A percentile compares a stretch with the other conserved stretches of the same genome.
These are phyloP conservation scores for Capsicum rhomboideum DNA, from an alignment of 257 asterid genomes.

Conservation along the genomic window DNA sequence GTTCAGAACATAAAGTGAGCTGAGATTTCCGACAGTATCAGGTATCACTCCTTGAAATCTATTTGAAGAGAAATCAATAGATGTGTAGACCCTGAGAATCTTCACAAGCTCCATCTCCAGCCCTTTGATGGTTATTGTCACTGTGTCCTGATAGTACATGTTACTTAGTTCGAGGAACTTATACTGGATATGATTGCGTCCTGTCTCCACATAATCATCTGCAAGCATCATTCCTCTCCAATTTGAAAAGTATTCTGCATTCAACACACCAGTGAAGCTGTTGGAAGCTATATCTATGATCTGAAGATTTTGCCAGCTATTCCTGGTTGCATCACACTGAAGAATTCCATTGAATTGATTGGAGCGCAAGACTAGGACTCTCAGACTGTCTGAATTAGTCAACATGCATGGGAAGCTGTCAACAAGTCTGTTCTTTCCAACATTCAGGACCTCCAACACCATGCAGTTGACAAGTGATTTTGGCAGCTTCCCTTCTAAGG, in stretches of 20 bases:
- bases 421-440: slow-evolving; percentile 26
- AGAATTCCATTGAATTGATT: slow-evolving; percentile 18
- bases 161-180: slow-evolving; percentile 3
- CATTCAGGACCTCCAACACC: slow-evolving; percentile 31
- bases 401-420: slow-evolving; percentile 35
- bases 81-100: slow-evolving; percentile 30
- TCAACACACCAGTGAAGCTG: slow-evolving; percentile 15
- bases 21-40: slow-evolving; percentile 15
- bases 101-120: slow-evolving; percentile 41
- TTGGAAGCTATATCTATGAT: slow-evolving; percentile 29
- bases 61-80: slow-evolving; percentile 40
- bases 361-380: slow-evolving; percentile 11
- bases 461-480: slow-evolving; percentile 24
- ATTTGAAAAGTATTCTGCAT: background rate
- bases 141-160: slow-evolving; percentile 44
- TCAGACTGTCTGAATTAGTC: background rate
- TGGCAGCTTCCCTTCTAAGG: slow-evolving; percentile 30
- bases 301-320: slow-evolving; percentile 21
- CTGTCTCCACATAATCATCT: background rate
- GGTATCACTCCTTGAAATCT: slow-evolving; percentile 29
- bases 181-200: slow-evolving; percentile 8
- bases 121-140: slow-evolving; percentile 53
- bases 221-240: slow-evolving; percentile 22
- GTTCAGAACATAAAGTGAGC: slow-evolving; percentile 28
- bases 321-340: slow-evolving; percentile 8